These are phyloP conservation scores for Didymella arachidicola DNA, from an alignment of 2,329 filamentous ascomycete species.

Conservation along the genomic window DNA sequence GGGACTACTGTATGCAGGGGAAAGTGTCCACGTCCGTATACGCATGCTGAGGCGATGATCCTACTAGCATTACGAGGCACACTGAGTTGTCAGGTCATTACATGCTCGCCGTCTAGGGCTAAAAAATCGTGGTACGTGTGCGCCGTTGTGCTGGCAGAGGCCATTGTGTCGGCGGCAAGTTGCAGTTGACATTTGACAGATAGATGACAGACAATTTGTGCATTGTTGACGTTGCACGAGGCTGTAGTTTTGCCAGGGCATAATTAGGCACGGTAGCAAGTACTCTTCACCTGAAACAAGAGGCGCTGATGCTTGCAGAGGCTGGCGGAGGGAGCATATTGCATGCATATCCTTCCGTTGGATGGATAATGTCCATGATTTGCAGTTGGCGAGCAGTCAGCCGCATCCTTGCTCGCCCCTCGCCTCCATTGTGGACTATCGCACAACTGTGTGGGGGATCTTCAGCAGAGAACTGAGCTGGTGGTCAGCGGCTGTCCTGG, in stretches of 20 bases:
- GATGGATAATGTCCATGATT: slow-evolving; percentile 15
- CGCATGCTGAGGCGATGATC: slow-evolving; percentile 3
- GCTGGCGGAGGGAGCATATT: slow-evolving; percentile 9
- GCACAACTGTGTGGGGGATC: slow-evolving; percentile 14
- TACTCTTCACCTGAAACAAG: slow-evolving; percentile 18
- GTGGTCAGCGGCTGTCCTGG: slow-evolving; percentile 1
- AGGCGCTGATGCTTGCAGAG: slow-evolving; percentile 18
- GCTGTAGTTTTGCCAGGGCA: slow-evolving; percentile 2
- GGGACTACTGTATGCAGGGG: slow-evolving; percentile 14
- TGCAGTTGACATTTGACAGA: slow-evolving; percentile 16
- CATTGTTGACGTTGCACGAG: slow-evolving; percentile 16
- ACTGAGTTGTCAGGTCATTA: background rate
- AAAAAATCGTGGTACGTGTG: background rate
- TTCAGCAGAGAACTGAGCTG: background rate
- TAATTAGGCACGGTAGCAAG: slow-evolving; percentile 11
- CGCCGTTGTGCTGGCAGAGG: slow-evolving; percentile 12
- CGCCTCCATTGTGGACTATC: background rate
- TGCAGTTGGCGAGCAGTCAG: slow-evolving; percentile 8
- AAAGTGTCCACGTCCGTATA: slow-evolving; percentile 1
- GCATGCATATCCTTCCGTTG: slow-evolving; percentile 10
- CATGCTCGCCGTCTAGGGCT: background rate
- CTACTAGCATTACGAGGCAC: slow-evolving; percentile 6
- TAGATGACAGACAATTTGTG: slow-evolving; percentile 10
- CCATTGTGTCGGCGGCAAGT: slow-evolving; percentile 19
- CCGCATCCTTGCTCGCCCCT: slow-evolving; percentile 13